Evolutionary conservation across 495 filamentous ascomycete genomes (phyloP), one percentile per base, ranked within the genome.

Genomic region (Lasiosphaeria hispida): DNA sequence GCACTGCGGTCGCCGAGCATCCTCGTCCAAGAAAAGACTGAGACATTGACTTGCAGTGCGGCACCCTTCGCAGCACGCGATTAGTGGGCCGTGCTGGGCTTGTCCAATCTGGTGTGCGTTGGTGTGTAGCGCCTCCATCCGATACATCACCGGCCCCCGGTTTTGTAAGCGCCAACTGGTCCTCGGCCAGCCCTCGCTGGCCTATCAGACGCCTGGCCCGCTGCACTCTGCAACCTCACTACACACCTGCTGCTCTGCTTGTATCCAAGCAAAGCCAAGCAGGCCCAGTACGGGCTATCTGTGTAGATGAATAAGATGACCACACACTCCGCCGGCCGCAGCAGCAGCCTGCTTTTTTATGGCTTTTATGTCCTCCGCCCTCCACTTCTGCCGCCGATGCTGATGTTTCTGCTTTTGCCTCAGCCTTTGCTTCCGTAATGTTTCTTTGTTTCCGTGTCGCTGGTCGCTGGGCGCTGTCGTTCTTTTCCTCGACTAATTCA

Each of bases 131-230:
- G 70, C 75, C 70, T 68, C 74, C 72, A 74, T 71, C 75, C 72
- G 71, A 72, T 69, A 74, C 72, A 68, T 68, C 62, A 67, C 63
- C 55, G 64, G 58, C 55, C 69, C 74, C 75, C 72, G 57, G 69
- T 74, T 67, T 67, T 64, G 62, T 76, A 80, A 77, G 77, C 77
- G 77, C 77, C 77, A 73, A 78, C 72, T 78, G 77, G 77, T 65
- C 68, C 63, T 61, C 67, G 63, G 63, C 63, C 59, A 62, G 57
- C 53, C 60, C 68, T 48, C 58, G 62, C 59, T 71, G 70, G 69
- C 77, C 76, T 77, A 80, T 80, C 77, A 79, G 63, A 30, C 23
- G 23, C 23, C 23, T 30, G 58, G 64, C 60, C 54, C 54, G 55
- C 53, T 61, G 59, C 50, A 34, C 59, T 67, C 55, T 67, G 65